These are phyloP conservation scores for Aspergillus melleus DNA, from an alignment of 2,329 filamentous ascomycete genomes.

Conservation along the genomic window DNA sequence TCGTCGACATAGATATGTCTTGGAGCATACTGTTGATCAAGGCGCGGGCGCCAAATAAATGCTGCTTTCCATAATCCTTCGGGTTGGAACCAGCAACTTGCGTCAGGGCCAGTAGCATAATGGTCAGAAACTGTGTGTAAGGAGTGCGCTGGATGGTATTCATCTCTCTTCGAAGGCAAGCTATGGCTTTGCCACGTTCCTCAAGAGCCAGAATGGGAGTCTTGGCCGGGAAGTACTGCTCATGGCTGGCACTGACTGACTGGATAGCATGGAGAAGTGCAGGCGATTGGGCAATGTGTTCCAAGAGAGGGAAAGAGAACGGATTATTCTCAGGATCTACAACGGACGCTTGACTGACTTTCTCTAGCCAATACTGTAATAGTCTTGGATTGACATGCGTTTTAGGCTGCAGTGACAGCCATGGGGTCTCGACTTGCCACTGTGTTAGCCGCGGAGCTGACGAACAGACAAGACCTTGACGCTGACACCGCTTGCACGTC, in stretches of 20 bases:
- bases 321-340: slow-evolving; percentile 17
- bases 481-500: slow-evolving; percentile 15
- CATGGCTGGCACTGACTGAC: slow-evolving; percentile 16
- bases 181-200: slow-evolving; percentile 18
- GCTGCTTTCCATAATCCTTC: slow-evolving; percentile 14
- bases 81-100: slow-evolving; percentile 8
- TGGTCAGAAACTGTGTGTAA: slow-evolving; percentile 9
- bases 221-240: slow-evolving; percentile 13
- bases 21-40: slow-evolving; percentile 15
- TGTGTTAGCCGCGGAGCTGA: slow-evolving; percentile 10
- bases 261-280: slow-evolving; percentile 17
- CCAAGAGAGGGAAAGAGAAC: slow-evolving; percentile 10
- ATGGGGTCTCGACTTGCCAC: slow-evolving; percentile 16
- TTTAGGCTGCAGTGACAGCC: slow-evolving; percentile 8
- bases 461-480: slow-evolving; percentile 13
- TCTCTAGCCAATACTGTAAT: slow-evolving; percentile 19
- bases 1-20: slow-evolving; percentile 7
- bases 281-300: slow-evolving; percentile 13
- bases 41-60: slow-evolving; percentile 13
- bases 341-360: slow-evolving; percentile 11
- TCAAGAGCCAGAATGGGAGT: slow-evolving; percentile 10
- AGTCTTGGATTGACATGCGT: slow-evolving; percentile 11
- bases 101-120: slow-evolving; percentile 10
- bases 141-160: slow-evolving; percentile 2
- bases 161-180: slow-evolving; percentile 11